Percentiles rank a stretch among this genome's conserved stretches.
Evolutionary conservation across 78 protist genomes (phyloP).

Genomic region (Polysphondylium violaceum): DNA sequence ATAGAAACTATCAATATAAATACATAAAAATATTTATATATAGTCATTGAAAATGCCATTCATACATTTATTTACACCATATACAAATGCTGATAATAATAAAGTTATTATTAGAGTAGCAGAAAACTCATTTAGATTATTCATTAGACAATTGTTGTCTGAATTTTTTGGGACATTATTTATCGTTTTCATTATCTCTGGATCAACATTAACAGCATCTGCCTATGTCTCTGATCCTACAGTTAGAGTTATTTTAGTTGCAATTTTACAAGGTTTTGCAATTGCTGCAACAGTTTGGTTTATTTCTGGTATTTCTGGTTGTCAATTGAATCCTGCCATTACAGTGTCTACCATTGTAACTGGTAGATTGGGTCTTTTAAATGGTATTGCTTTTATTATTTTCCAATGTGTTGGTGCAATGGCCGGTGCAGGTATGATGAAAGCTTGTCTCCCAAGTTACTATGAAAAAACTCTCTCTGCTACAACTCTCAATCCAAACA

Average conservation of each 20-base stretch:
- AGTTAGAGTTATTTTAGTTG: neutral
- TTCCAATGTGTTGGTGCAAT: slow-evolving; percentile 80
- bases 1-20: too few species aligned
- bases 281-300: slow-evolving; percentile 61
- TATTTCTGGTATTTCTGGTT: slow-evolving; percentile 68
- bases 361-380: slow-evolving; percentile 69
- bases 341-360: slow-evolving; percentile 55
- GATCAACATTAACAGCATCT: slow-evolving; percentile 20
- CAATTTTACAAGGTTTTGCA: slow-evolving; percentile 48
- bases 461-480: slow-evolving; percentile 56
- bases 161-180: slow-evolving; percentile 67
- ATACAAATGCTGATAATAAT: slow-evolving; percentile 48
- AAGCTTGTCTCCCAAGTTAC: slow-evolving; percentile 41
- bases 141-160: slow-evolving; percentile 38
- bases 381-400: slow-evolving; percentile 54
- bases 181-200: slow-evolving; percentile 18
- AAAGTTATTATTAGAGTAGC: slow-evolving; percentile 51
- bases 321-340: slow-evolving; percentile 80
- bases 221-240: slow-evolving; percentile 6
- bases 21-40: neutral
- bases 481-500: slow-evolving; percentile 10
- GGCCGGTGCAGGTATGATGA: slow-evolving; percentile 68
- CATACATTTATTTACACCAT: slow-evolving; percentile 52
- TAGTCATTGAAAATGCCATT: slow-evolving; percentile 22
- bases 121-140: slow-evolving; percentile 28